Evolutionary conservation across 2,329 filamentous ascomycete species (phyloP), one percentile per base, ranked within the genome.

Genomic region (Cordyceps javanica): DNA sequence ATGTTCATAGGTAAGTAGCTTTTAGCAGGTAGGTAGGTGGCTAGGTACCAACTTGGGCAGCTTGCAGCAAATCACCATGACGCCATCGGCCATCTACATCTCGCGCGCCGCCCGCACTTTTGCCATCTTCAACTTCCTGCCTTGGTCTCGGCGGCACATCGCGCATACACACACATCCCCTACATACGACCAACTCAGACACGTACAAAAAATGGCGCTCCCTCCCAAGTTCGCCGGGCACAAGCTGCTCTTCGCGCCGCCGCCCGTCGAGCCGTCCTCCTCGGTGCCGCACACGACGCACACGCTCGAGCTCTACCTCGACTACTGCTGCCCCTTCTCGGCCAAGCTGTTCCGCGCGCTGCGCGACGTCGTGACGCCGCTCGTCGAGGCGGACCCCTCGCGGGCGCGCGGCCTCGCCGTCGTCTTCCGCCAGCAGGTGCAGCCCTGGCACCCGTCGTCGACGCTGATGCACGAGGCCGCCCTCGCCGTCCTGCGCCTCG

Each of bases 361-460:
- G 65, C 86, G 87, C 73, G 76, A 72, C 58, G 73, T 77, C 30
- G 82, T 96, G 59, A 77, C 83, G 60, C 87, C 89, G 1, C 70
- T 82, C 49, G 78, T 96, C 64, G 77, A 80, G 60, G 65, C 77
- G 51, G 85, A 85, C 65, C 85, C 88, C 62, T 65, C 75, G 25
- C 78, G 76, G 70, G 70, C 76, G 14, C 64, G 76, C 60, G 80
- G 79, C 60, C 75, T 96, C 3, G 81, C 89, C 65, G 78, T 96
- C 64, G 82, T 97, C 67, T 90, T 97, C 78, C 88, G 92, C 51
- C 92, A 93, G 70, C 91, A 96, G 70, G 84, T 97, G 67, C 91
- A 96, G 76, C 91, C 91, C 14, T 96, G 93, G 93, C 92, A 97
- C 74, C 93, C 93, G 2, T 91, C 88, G 21, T 91, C 85, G 41